Evolutionary conservation across 345 rosid genomes (phyloP).

Genomic region (Eutrema yunnanense): DNA sequence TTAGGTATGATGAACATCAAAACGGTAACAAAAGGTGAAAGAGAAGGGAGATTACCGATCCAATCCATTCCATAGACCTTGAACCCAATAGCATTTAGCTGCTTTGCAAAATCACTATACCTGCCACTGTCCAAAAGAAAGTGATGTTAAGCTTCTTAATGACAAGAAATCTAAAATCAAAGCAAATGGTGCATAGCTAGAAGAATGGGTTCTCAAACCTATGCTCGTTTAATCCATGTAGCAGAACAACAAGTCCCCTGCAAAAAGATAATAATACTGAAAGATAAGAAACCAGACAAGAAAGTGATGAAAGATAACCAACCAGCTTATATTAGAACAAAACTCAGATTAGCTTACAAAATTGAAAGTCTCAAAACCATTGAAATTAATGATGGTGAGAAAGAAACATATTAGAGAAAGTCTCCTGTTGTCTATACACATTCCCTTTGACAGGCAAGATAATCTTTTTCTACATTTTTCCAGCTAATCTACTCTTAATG

Average conservation of each 20-base stretch:
- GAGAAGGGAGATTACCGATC: conserved; percentile 57
- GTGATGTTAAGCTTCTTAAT: background rate
- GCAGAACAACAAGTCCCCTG: conserved; percentile 78
- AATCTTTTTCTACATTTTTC: background rate
- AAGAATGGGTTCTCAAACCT: conserved; percentile 44
- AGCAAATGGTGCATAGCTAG: background rate
- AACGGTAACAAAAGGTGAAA: background rate
- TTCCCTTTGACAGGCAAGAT: background rate
- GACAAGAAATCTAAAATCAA: background rate
- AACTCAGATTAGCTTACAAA: background rate
- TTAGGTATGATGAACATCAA: background rate
- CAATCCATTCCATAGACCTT: conserved; percentile 93
- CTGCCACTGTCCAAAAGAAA: conserved; percentile 50
- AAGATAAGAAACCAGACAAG: background rate
- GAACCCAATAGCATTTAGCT: conserved; percentile 70
- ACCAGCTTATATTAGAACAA: background rate
- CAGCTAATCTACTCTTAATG: conserved; percentile 7
- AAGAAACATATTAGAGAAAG: background rate
- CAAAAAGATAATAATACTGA: background rate
- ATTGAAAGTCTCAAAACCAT: background rate
- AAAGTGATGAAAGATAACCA: background rate
- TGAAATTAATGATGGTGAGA: background rate
- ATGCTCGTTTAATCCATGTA: conserved; percentile 94
- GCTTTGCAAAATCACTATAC: conserved; percentile 80
- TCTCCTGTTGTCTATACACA: background rate